A percentile compares a stretch with the other conserved stretches of the same genome.
phyloP scores from a whole-genome alignment of 768 basidiomycete genomes.

The Strobilomyces dryophilus region DNA sequence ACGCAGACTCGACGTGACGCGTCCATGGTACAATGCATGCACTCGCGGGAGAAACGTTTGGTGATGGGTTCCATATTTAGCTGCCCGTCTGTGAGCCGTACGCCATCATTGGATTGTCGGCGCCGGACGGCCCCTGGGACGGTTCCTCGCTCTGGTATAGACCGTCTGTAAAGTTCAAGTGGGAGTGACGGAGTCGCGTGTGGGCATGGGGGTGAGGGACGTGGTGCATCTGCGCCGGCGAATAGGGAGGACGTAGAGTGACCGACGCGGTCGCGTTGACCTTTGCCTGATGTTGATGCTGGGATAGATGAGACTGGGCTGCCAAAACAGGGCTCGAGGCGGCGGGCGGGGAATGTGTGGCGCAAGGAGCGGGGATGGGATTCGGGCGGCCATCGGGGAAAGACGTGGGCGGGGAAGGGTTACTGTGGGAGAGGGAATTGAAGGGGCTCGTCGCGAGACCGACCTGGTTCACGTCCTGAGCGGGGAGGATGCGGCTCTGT shows the following conservation, averaged over 20 bases:
- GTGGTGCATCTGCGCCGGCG: conserved; percentile 66
- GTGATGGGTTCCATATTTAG: conserved; percentile 2
- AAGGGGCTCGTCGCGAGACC: conserved; percentile 14
- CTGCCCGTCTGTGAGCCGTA: conserved; percentile 37
- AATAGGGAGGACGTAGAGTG: conserved; percentile 56
- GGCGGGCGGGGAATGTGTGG: conserved; percentile 22
- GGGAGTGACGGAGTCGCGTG: conserved; percentile 64
- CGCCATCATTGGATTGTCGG: conserved; percentile 46
- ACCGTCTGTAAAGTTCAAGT: conserved; percentile 42
- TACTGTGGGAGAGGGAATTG: conserved; percentile 21
- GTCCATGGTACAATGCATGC: too few species aligned
- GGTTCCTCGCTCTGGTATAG: conserved; percentile 32
- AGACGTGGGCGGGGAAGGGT: conserved; percentile 20
- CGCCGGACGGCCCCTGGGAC: conserved; percentile 21
- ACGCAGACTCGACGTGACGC: conserved; percentile 16
- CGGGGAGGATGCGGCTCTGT: conserved; percentile 17
- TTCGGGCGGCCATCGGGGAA: conserved; percentile 16
- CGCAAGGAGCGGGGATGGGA: conserved; percentile 13
- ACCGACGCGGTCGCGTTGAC: conserved; percentile 37
- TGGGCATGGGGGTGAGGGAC: conserved; percentile 79
- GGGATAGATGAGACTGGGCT: conserved; percentile 15
- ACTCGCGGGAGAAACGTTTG: not conserved
- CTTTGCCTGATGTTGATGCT: conserved; percentile 29
- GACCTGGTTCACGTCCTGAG: conserved; percentile 9
- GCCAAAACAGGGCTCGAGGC: conserved; percentile 14